phyloP scores from a whole-genome alignment of 345 rosid species.

The Dovyalis caffra region DNA sequence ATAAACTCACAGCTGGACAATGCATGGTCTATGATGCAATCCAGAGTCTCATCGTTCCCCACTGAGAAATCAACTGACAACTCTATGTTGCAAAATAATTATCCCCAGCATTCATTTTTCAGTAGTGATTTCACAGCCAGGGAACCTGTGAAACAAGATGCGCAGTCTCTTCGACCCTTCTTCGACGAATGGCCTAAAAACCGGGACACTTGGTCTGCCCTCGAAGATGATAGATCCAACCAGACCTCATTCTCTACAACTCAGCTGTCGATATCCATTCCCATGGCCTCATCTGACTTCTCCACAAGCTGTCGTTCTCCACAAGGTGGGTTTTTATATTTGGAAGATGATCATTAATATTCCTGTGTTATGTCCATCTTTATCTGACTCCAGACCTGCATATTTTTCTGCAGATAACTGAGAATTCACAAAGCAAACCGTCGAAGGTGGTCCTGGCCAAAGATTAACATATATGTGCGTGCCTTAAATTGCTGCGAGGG shows the following conservation, averaged over 20 bases:
- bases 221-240: slow-evolving; percentile 44
- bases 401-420: slow-evolving; percentile 30
- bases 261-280: slow-evolving; percentile 57
- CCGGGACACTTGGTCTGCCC: slow-evolving; percentile 43
- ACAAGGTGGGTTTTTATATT: slow-evolving; percentile 29
- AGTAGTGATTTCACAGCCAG: slow-evolving; percentile 24
- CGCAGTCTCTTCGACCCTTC: slow-evolving; percentile 56
- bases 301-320: slow-evolving; percentile 43
- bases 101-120: slow-evolving; percentile 34
- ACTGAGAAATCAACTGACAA: slow-evolving; percentile 26
- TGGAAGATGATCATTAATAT: background rate
- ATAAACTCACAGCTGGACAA: slow-evolving; percentile 32
- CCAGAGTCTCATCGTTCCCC: slow-evolving; percentile 29
- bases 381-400: slow-evolving; percentile 5
- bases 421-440: background rate
- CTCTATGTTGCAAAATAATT: slow-evolving; percentile 34
- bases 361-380: background rate
- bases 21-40: slow-evolving; percentile 47
- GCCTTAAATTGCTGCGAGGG: background rate
- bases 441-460: background rate
- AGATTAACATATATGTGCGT: background rate
- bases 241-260: slow-evolving; percentile 46
- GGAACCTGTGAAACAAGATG: slow-evolving; percentile 34
- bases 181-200: slow-evolving; percentile 56
- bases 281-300: slow-evolving; percentile 44